Base-by-base conservation (phyloP, 345 rosid genomes). In the Dimocarpus longan region DNA sequence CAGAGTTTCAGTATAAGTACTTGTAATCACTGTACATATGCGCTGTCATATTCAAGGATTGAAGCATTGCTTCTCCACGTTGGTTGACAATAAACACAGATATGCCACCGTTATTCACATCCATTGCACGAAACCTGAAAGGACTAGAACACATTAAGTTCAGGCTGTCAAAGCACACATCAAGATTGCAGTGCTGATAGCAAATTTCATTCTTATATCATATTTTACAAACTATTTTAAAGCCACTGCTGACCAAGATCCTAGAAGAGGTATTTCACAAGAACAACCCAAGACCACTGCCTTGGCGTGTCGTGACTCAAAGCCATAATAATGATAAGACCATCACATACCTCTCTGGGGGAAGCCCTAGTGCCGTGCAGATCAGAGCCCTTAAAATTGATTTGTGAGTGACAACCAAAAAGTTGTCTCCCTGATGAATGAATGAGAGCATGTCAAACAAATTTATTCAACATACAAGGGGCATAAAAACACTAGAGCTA, bases 361-460 rank as follows among this genome's bases (percentile, higher is more conserved):
- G 76, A 10, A 91, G 84, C 66, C 94, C 92, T 78, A 91, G 81
- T 70, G 94, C 91, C n/a, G 91, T 85, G 83, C 94, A 91, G 82
- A 91, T 82, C 69, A 91, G 50, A 21, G 89, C 94, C 79, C 92
- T 80, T 77, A 91, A 78, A 57, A 91, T 89, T 71, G 94, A 89
- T 80, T 91, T 91, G 83, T 89, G 92, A 15, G 94, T 89, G 68
- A 91, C 80, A n/a, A 91, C 90, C 54, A 91, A 76, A 74, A 88
- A 81, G 46, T 73, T 80, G 65, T 85, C 82, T 24, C 91, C 94
- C 94, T 91, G 88, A 64, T 67, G 10, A 64, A 73, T 42, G 52
- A 76, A 26, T 70, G 37, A 66, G 52, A 76, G 78, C 32, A 21
- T 70, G 66, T 84, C 66, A 82, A 74, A 26, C 73, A 71, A 32